Conservation (phyloP, 2,329 filamentous ascomycete genomes). For the Aureobasidium sp. region DNA sequence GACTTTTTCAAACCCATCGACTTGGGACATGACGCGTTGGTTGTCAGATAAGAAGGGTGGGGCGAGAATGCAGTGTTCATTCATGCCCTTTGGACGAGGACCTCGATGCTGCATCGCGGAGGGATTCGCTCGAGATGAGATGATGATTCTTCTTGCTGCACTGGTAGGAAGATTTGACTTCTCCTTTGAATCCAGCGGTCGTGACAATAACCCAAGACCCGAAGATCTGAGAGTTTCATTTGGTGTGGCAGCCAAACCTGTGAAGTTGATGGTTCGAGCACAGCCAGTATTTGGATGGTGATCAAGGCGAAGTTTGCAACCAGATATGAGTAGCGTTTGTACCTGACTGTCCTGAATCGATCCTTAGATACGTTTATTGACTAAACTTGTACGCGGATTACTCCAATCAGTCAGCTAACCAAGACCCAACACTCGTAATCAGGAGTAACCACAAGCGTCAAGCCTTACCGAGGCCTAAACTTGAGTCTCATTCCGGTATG, state of each 20-base stretch:
- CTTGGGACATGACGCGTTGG: conserved; percentile 1
- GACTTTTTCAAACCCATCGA: background rate
- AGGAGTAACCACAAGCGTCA: no score
- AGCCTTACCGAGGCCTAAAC: no score
- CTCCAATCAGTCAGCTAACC: no score
- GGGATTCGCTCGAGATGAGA: background rate
- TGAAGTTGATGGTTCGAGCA: background rate
- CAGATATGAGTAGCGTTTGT: no score
- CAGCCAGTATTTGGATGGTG: background rate
- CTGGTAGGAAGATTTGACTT: background rate
- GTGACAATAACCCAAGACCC: background rate
- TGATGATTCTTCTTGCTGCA: background rate
- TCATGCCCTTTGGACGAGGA: conserved; percentile 6
- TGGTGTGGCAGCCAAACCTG: background rate
- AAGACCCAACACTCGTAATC: no score
- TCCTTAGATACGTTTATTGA: no score
- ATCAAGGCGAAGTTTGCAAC: background rate
- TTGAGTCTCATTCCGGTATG: no score
- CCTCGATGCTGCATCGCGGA: conserved; percentile 6
- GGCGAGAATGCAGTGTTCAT: conserved; percentile 4
- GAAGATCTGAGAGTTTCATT: background rate
- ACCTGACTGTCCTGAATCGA: no score
- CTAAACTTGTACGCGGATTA: no score
- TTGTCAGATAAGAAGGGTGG: conserved; percentile 3
- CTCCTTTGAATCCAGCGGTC: background rate